Evolutionary conservation across 2,329 filamentous ascomycete species (phyloP).

Genomic region (Phoma sp.): DNA sequence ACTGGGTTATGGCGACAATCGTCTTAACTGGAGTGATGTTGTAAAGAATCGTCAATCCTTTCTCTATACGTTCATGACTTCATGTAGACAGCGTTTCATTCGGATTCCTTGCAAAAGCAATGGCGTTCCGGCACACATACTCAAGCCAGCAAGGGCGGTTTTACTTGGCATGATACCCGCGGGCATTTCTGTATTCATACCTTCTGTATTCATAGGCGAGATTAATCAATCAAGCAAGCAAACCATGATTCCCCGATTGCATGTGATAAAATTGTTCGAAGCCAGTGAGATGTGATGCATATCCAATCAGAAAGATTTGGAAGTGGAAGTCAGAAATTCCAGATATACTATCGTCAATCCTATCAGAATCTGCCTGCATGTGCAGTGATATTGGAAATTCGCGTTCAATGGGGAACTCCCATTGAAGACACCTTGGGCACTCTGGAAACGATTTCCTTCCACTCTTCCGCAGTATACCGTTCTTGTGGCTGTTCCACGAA

Average conservation of each 20-base stretch:
- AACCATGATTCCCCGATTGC: no score
- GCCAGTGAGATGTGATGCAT: no score
- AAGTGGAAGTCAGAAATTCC: no score
- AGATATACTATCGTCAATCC: no score
- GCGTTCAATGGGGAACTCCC: no score
- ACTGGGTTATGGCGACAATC: slow-evolving; percentile 48
- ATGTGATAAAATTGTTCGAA: no score
- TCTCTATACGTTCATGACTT: neutral
- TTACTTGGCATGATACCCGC: slow-evolving; percentile 1
- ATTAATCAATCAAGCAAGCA: neutral
- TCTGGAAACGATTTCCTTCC: neutral
- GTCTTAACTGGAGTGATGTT: slow-evolving; percentile 35
- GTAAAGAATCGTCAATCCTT: neutral
- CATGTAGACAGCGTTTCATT: neutral
- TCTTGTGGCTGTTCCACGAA: slow-evolving; percentile 25
- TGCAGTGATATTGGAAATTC: no score
- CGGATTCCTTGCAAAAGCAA: neutral
- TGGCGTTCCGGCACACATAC: neutral
- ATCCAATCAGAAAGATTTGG: no score
- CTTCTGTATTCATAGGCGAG: neutral
- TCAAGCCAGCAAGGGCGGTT: neutral
- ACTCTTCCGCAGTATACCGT: slow-evolving; percentile 11
- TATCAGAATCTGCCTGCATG: no score
- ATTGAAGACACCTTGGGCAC: no score
- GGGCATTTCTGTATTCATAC: neutral